phyloP scores from a whole-genome alignment of 306 rosid genomes.

The Hippophae rhamnoides region DNA sequence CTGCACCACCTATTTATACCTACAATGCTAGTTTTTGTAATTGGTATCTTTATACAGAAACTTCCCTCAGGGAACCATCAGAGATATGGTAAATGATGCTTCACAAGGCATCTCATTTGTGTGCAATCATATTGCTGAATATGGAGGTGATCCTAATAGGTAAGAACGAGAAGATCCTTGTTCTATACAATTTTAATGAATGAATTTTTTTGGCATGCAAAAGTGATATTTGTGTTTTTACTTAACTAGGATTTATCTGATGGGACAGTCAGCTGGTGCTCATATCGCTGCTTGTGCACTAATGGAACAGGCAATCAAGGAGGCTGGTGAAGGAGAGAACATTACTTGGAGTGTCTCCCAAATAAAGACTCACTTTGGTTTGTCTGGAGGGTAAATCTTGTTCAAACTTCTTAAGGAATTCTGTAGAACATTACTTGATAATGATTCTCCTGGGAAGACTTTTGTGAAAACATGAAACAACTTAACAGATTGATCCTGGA shows the following conservation, averaged over 20 bases:
- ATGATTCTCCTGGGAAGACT: neutral
- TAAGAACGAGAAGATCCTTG: conserved; percentile 5
- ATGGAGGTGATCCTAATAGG: conserved; percentile 91
- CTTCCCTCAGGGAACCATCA: conserved; percentile 90
- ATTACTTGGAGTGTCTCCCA: conserved; percentile 76
- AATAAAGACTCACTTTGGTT: conserved; percentile 80
- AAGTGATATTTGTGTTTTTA: conserved; percentile 9
- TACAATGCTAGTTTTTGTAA: conserved; percentile 3
- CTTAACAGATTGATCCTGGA: neutral
- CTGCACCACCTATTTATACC: neutral
- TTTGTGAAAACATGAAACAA: neutral
- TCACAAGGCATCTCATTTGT: conserved; percentile 87
- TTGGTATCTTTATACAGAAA: conserved; percentile 43
- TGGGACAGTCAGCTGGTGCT: conserved; percentile 99
- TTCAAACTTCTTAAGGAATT: conserved; percentile 4
- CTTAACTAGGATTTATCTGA: conserved; percentile 58
- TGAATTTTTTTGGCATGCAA: neutral
- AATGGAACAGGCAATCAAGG: conserved; percentile 79
- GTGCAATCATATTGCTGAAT: conserved; percentile 78
- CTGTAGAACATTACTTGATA: neutral
- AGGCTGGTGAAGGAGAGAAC: conserved; percentile 79
- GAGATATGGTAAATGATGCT: conserved; percentile 77
- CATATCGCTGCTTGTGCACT: conserved; percentile 87
- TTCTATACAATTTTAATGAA: neutral
- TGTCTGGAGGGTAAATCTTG: conserved; percentile 82